phyloP scores from a whole-genome alignment of 2,329 filamentous ascomycete genomes.

The Claviceps sp. region DNA sequence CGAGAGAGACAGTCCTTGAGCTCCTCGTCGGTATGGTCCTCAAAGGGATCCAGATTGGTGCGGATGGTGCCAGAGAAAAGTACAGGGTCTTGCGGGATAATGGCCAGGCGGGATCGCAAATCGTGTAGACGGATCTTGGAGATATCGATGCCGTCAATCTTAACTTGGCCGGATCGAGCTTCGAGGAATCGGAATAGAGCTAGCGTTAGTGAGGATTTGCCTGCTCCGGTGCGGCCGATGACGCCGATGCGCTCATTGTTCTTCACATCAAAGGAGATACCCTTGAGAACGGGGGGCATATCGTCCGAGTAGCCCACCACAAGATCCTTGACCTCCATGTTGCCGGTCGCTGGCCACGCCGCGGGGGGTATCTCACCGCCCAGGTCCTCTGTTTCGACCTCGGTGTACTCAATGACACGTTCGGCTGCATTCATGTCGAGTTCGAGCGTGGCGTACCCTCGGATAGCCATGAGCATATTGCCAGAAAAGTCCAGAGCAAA shows the following conservation, averaged over 20 bases:
- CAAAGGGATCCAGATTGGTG: conserved; percentile 65
- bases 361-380: conserved; percentile 49
- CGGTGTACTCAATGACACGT: conserved; percentile 61
- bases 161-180: conserved; percentile 48
- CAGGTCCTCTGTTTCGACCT: conserved; percentile 52
- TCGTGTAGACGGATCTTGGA: conserved; percentile 57
- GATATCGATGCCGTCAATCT: conserved; percentile 63
- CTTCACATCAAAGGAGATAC: conserved; percentile 51
- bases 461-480: conserved; percentile 51
- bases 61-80: conserved; percentile 69
- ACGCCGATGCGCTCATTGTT: conserved; percentile 61
- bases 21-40: conserved; percentile 53
- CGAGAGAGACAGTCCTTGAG: conserved; percentile 56
- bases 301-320: conserved; percentile 60
- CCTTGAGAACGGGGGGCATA: conserved; percentile 56
- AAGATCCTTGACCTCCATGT: conserved; percentile 59
- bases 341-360: conserved; percentile 62
- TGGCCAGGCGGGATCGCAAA: conserved; percentile 59
- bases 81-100: conserved; percentile 71
- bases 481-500: conserved; percentile 59
- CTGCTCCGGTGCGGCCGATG: conserved; percentile 64
- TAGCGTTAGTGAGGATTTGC: conserved; percentile 63
- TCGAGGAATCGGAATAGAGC: conserved; percentile 70
- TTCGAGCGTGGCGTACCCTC: conserved; percentile 57
- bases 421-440: conserved; percentile 70